These are phyloP conservation scores for Sugiyamaella marilandica DNA, from an alignment of 805 yeast species.

Conservation along the genomic window DNA sequence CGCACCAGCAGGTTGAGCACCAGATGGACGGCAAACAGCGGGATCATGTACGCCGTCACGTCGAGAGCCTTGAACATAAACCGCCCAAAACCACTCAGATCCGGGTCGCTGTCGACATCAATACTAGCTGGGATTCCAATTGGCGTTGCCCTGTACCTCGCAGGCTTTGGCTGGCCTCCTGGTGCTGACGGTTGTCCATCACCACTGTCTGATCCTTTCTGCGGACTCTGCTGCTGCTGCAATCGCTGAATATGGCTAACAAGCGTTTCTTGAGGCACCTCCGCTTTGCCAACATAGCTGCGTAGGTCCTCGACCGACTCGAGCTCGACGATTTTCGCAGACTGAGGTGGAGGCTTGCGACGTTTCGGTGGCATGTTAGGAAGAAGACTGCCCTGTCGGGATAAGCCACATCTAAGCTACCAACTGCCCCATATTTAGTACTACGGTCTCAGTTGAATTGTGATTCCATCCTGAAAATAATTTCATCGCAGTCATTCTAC, in stretches of 20 bases:
- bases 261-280: constrained; percentile 20
- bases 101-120: constrained; percentile 13
- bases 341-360: constrained; percentile 1
- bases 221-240: constrained; percentile 8
- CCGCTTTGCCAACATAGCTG: constrained; percentile 18
- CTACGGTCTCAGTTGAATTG: too few relatives aligned
- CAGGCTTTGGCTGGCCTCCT: not conserved
- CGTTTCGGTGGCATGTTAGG: constrained; percentile 8
- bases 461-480: too few relatives aligned
- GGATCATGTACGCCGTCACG: constrained; percentile 28
- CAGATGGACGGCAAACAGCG: constrained; percentile 33
- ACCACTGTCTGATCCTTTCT: not conserved
- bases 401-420: too few relatives aligned
- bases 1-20: constrained; percentile 34
- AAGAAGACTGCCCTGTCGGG: not conserved
- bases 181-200: constrained; percentile 3
- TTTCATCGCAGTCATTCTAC: too few relatives aligned
- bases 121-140: not conserved
- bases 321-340: constrained; percentile 21
- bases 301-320: constrained; percentile 15
- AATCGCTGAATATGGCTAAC: constrained; percentile 18
- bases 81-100: constrained; percentile 19
- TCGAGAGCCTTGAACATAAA: constrained; percentile 28
- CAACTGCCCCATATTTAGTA: too few relatives aligned
- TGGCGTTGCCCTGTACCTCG: constrained; percentile 2